Base-by-base conservation (phyloP, 768 basidiomycete genomes). In the Mycena metata region DNA sequence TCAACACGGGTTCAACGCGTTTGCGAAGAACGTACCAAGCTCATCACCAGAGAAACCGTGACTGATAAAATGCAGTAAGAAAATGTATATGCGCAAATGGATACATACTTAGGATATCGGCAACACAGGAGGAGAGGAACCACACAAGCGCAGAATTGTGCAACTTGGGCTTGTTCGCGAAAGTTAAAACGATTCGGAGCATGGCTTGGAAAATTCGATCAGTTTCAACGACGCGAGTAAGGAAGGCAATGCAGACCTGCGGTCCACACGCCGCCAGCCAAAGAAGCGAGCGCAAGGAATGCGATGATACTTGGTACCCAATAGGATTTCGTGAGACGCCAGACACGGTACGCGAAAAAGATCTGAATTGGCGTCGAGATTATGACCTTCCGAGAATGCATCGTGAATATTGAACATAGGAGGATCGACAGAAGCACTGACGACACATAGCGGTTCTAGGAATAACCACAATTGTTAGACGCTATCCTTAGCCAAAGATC, bases 351-450 rank as follows among this genome's bases (percentile, higher is more conserved):
- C 0, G 83, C 83, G 54, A 85, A 79, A 75, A 84, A 85, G 12
- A 86, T 69, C 72, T 86, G 85, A 21, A 86, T 84, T 0, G 84
- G 83, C 9, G 83, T 85, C 3, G 84, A 86, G 9, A 85, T 77
- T 1, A 80, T 76, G 4, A 83, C 82, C 82, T 82, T 58, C 8
- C 5, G 33, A 54, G n/a, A 17, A 51, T 39, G n/a, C 19, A 35
- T 0, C 23, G 60, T n/a, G n/a, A 43, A 57, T 11, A 39, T n/a
- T 11, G 21, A 26, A 24, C 11, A 46, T 61, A 42, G 43, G 23
- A 1, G 26, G 21, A n/a, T n/a, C 30, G 35, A 4, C 41, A 39
- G 39, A 60, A 54, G 52, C 39, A 61, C 64, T 50, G 19, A 49
- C 59, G 24, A 74, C 79, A 60, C 68, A 79, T 77, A 64, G 78